These are phyloP conservation scores for Apiospora koreana DNA, from an alignment of 2,329 filamentous ascomycete genomes.

Conservation along the genomic window DNA sequence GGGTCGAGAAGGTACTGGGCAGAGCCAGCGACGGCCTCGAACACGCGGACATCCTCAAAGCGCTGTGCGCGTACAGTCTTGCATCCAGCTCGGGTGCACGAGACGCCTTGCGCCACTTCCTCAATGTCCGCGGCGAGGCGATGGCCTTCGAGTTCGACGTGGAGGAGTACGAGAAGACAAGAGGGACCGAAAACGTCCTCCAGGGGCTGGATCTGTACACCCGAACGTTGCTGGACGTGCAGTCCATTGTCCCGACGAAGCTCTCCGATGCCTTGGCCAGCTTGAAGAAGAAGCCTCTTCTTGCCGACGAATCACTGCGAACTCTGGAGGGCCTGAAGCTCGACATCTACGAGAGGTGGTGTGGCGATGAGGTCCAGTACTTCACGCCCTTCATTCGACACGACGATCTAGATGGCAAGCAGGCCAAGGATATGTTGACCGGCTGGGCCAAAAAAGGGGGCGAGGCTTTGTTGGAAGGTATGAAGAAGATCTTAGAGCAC, in stretches of 20 bases:
- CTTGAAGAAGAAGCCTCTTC: constrained; percentile 69
- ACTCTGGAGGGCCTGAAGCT: constrained; percentile 70
- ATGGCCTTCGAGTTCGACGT: constrained; percentile 63
- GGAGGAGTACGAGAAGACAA: constrained; percentile 42
- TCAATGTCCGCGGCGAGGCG: constrained; percentile 69
- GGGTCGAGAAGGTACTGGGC: constrained; percentile 69
- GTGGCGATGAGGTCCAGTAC: constrained; percentile 77
- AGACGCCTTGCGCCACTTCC: constrained; percentile 78
- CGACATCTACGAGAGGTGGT: constrained; percentile 78
- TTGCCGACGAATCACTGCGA: constrained; percentile 70
- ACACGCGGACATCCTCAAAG: constrained; percentile 63
- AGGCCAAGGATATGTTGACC: constrained; percentile 61
- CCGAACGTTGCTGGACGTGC: constrained; percentile 75
- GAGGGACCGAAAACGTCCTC: constrained; percentile 53
- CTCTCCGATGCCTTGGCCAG: constrained; percentile 68
- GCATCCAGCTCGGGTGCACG: constrained; percentile 76
- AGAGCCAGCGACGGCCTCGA: constrained; percentile 56
- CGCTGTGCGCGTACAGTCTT: constrained; percentile 80
- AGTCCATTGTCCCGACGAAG: constrained; percentile 71
- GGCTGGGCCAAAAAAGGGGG: constrained; percentile 65
- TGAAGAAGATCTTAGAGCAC: constrained; percentile 59
- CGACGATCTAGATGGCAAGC: constrained; percentile 67
- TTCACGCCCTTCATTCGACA: constrained; percentile 88
- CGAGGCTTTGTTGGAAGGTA: constrained; percentile 60
- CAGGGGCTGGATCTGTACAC: constrained; percentile 73